Percentiles rank a stretch among this genome's conserved stretches.
Evolutionary conservation across 1,284 basidiomycete genomes (phyloP).

Genomic region (Ustilago xerochloae): DNA sequence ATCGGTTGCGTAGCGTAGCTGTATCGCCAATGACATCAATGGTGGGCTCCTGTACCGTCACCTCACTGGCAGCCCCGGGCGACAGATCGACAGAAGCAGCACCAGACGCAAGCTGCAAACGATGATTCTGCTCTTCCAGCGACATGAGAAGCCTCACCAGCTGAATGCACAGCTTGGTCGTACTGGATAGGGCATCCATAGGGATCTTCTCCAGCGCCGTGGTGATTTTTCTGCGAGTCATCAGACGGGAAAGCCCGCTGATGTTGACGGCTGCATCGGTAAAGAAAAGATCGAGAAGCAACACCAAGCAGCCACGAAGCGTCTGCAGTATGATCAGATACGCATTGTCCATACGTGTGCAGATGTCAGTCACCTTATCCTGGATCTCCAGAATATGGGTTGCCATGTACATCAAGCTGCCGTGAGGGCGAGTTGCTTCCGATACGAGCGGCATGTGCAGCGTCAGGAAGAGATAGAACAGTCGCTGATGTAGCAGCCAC

Average conservation of each 20-base stretch:
- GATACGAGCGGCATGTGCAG: conserved; percentile 45
- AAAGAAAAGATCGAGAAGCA: conserved; percentile 36
- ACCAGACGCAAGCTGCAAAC: conserved; percentile 1
- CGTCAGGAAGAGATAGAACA: conserved; percentile 36
- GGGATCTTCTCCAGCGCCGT: conserved; percentile 33
- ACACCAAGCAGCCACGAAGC: conserved; percentile 35
- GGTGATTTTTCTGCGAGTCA: conserved; percentile 37
- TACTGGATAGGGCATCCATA: conserved; percentile 29
- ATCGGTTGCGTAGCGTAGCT: conserved; percentile 23
- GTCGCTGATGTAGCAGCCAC: conserved; percentile 38
- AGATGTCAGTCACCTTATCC: conserved; percentile 31
- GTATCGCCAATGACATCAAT: conserved; percentile 1
- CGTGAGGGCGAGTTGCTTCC: conserved; percentile 27
- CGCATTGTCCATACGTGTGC: conserved; percentile 20
- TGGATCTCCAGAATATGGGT: conserved; percentile 43
- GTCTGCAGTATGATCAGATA: conserved; percentile 30
- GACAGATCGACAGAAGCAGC: neutral
- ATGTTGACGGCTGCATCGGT: conserved; percentile 13
- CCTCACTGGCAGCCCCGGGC: neutral
- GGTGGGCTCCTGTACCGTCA: neutral
- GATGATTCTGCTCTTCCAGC: conserved; percentile 31
- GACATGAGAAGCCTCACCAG: conserved; percentile 19
- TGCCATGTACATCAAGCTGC: conserved; percentile 43
- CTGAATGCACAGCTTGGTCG: conserved; percentile 28
- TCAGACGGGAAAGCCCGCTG: conserved; percentile 31